Percentiles rank a stretch among this genome's conserved stretches.
Evolutionary conservation across 257 asterid genomes (phyloP).

Genomic region (Gardenia jasminoides): DNA sequence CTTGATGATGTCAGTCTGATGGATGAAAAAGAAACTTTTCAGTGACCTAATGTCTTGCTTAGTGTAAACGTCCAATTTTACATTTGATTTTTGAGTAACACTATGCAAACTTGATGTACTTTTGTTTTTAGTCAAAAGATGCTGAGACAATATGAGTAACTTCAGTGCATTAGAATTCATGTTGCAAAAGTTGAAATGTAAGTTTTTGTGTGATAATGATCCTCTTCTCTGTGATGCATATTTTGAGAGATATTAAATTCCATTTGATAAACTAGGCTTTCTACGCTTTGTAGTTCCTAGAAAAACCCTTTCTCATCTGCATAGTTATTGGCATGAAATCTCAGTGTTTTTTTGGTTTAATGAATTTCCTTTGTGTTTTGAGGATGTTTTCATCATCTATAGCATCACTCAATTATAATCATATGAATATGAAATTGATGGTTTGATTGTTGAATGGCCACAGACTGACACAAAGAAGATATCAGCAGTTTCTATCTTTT

Average conservation of each 20-base stretch:
- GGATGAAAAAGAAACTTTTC: not conserved
- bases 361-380: not conserved
- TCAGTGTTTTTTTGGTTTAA: too few species aligned
- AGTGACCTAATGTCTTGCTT: not conserved
- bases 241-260: not conserved
- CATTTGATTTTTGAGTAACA: not conserved
- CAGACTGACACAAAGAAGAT: conserved; percentile 85
- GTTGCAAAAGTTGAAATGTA: not conserved
- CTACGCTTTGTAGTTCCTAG: not conserved
- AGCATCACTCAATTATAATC: not conserved
- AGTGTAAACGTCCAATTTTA: not conserved
- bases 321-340: not conserved
- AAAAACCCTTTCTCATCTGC: not conserved
- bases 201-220: not conserved
- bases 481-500: conserved; percentile 82
- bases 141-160: not conserved
- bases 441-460: conserved; percentile 6
- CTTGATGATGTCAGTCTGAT: not conserved
- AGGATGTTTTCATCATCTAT: not conserved
- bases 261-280: not conserved
- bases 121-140: not conserved
- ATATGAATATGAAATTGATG: conserved; percentile 6
- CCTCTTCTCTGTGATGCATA: not conserved
- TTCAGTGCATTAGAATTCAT: not conserved
- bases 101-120: not conserved